A percentile compares a stretch with the other conserved stretches of the same genome.
These are phyloP conservation scores for Cercospora brassicicola DNA, from an alignment of 2,329 filamentous ascomycete genomes.

Conservation along the genomic window DNA sequence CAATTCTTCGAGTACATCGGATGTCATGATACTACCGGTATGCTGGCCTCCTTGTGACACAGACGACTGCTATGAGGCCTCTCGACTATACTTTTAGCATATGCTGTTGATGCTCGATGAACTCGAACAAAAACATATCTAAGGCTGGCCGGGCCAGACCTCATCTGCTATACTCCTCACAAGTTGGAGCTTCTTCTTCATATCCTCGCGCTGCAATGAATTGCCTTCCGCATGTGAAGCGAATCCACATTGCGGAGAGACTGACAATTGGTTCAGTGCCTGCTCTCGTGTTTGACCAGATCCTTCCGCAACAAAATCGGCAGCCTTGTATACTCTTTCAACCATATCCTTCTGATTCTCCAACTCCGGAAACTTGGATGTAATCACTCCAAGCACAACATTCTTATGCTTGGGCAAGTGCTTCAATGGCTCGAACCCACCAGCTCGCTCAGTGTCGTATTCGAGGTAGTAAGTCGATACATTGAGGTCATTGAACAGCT, in stretches of 20 bases:
- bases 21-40: constrained; percentile 28
- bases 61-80: neutral
- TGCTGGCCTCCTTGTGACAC: constrained; percentile 23
- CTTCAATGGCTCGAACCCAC: constrained; percentile 50
- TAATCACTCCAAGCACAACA: constrained; percentile 50
- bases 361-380: constrained; percentile 49
- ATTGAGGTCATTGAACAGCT: constrained; percentile 39
- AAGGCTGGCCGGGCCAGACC: constrained; percentile 64
- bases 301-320: constrained; percentile 68
- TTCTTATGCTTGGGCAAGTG: constrained; percentile 50
- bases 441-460: constrained; percentile 51
- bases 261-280: constrained; percentile 65
- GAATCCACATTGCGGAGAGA: constrained; percentile 61
- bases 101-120: constrained; percentile 15
- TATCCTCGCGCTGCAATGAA: constrained; percentile 57
- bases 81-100: neutral
- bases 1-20: constrained; percentile 31
- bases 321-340: constrained; percentile 50
- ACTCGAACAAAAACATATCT: neutral
- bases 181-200: constrained; percentile 70
- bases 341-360: constrained; percentile 51
- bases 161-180: constrained; percentile 71
- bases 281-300: constrained; percentile 60
- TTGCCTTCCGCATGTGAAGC: constrained; percentile 75
- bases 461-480: constrained; percentile 42